A percentile compares a stretch with the other conserved stretches of the same genome.
These are phyloP conservation scores for Serendipita sp. DNA, from an alignment of 768 basidiomycete genomes.

Conservation along the genomic window DNA sequence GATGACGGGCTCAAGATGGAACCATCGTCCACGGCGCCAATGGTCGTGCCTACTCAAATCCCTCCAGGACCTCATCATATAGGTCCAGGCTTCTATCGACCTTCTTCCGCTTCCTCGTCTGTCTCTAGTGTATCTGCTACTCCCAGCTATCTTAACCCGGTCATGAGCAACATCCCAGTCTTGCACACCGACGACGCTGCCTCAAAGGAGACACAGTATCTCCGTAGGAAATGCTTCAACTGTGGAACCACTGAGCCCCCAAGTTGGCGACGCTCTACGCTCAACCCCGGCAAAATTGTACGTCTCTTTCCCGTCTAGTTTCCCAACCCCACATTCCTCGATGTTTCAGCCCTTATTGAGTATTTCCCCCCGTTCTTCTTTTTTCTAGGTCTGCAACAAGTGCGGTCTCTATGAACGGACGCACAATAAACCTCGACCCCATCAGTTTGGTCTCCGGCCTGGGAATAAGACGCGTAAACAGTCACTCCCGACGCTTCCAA, in stretches of 20 bases:
- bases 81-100: constrained; percentile 18
- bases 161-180: constrained; percentile 41
- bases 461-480: constrained; percentile 66
- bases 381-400: constrained; percentile 57
- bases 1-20: constrained; percentile 47
- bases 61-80: constrained; percentile 26
- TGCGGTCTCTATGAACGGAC: constrained; percentile 85
- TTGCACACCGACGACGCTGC: constrained; percentile 86
- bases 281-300: constrained; percentile 78
- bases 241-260: constrained; percentile 87
- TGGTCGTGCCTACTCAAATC: constrained; percentile 50
- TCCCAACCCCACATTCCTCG: not conserved
- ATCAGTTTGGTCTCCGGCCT: constrained; percentile 72
- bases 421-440: constrained; percentile 63
- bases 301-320: constrained; percentile 7
- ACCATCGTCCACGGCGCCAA: constrained; percentile 29
- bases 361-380: not conserved
- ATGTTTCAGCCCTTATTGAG: not conserved
- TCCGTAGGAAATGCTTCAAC: constrained; percentile 77
- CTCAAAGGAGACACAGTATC: constrained; percentile 80
- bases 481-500: not conserved
- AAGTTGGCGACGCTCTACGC: constrained; percentile 72
- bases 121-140: not conserved
- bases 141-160: not conserved
- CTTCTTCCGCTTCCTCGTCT: constrained; percentile 16